Percentiles rank a stretch among this genome's conserved stretches.
Conservation (phyloP, 495 filamentous ascomycete genomes). For the Tuber umbilicatum region DNA sequence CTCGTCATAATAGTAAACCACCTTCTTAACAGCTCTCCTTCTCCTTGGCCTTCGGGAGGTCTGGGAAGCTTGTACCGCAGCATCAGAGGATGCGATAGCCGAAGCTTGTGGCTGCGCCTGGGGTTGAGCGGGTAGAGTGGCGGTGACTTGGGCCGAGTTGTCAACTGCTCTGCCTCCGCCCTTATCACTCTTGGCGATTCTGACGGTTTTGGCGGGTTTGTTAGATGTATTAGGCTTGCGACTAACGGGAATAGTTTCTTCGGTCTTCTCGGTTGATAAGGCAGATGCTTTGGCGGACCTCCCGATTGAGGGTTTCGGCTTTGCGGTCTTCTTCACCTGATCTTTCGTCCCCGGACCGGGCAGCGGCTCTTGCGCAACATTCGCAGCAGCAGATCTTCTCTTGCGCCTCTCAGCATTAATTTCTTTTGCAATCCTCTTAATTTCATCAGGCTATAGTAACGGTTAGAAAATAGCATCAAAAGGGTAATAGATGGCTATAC, state of each 20-base stretch:
- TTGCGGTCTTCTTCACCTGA: slow-evolving; percentile 2
- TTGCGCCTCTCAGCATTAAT: slow-evolving; percentile 39
- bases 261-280: slow-evolving; percentile 7
- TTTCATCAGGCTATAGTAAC: slow-evolving; percentile 31
- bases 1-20: slow-evolving; percentile 38
- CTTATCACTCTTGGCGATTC: slow-evolving; percentile 16
- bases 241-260: slow-evolving; percentile 8
- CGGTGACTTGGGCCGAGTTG: not conserved
- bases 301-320: slow-evolving; percentile 6
- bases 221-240: not conserved
- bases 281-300: not conserved
- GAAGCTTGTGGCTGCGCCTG: slow-evolving; percentile 3
- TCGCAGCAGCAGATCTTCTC: slow-evolving; percentile 27
- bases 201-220: slow-evolving; percentile 12
- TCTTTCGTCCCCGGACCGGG: not conserved
- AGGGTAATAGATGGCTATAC: not conserved
- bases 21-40: slow-evolving; percentile 34
- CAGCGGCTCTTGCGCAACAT: not conserved
- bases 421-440: slow-evolving; percentile 40
- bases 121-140: slow-evolving; percentile 5
- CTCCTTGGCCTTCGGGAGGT: slow-evolving; percentile 14
- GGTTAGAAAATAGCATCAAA: not conserved
- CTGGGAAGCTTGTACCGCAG: slow-evolving; percentile 8
- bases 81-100: slow-evolving; percentile 10
- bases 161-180: not conserved